Evolutionary conservation across 805 yeast genomes (phyloP), one percentile per base, ranked within the genome.

Genomic region (Yarrowia sp.): DNA sequence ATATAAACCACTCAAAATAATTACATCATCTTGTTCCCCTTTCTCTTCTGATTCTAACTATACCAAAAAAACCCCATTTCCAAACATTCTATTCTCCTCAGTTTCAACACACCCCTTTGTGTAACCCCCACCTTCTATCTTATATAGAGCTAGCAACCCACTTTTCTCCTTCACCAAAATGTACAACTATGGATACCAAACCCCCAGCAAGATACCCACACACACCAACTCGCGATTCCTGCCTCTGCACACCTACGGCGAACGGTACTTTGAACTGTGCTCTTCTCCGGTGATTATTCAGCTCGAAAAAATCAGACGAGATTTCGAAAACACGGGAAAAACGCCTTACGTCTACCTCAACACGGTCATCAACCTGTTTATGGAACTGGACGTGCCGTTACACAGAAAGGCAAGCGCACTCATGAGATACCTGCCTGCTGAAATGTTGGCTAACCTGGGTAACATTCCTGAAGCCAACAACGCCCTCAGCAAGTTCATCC

Each of bases 341-440:
- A 8, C 41, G 7, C 35, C 44, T 6, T 10, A 22, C 4, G 7
- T 3, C 18, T 31, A 51, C 22, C 35, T 51, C 36, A 28, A 5
- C 60, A 14, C n/a, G 1, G 60, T n/a, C 8, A 13, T 38, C 4
- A 6, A 18, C 1, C 35, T 38, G 18, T 10, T 51, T 11, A 3
- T 22, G 8, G 36, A 38, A 3, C 44, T 51, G 5, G 45, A 51
- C 5, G 11, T 28, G 18, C 44, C 60, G 4, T 15, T 38, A 3
- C 60, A 51, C 36, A 22, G 60, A 39, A 51, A n/a, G 22, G 60
- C 60, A 1, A 51, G 44, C 11, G 60, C 60, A 9, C 35, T 51
- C n/a, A 5, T 51, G n/a, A 22, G 60, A 28, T 51, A 51, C 60
- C 44, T 51, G 18, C 31, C 60, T 2, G 8, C 13, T 3, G 36